Percentiles rank a stretch among this genome's conserved stretches.
These are phyloP conservation scores for Aspergillus japonicus DNA, from an alignment of 2,329 filamentous ascomycete species.

Conservation along the genomic window DNA sequence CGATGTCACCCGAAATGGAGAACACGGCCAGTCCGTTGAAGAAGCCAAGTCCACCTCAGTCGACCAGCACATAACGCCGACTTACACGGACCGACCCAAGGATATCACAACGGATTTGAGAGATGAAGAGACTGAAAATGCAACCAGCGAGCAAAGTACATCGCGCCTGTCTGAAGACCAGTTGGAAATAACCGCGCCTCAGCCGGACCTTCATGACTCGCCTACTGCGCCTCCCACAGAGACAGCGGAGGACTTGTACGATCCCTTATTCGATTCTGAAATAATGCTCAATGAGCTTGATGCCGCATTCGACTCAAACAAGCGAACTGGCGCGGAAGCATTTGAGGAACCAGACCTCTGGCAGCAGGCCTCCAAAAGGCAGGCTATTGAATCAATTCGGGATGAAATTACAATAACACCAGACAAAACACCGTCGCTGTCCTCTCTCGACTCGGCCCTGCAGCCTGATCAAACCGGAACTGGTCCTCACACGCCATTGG, in stretches of 20 bases:
- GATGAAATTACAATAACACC: conserved; percentile 11
- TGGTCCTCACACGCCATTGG: conserved; percentile 17
- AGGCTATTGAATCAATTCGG: conserved; percentile 9
- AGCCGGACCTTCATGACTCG: neutral
- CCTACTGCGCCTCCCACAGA: neutral
- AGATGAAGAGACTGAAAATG: neutral
- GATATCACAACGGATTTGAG: neutral
- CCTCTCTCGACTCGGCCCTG: conserved; percentile 19
- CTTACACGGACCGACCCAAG: neutral
- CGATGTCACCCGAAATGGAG: conserved; percentile 14
- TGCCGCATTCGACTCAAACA: conserved; percentile 18
- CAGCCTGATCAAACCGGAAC: conserved; percentile 17
- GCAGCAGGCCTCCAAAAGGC: conserved; percentile 21
- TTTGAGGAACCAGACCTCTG: conserved; percentile 20
- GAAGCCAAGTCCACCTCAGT: neutral
- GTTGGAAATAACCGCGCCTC: neutral
- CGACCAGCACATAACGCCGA: neutral
- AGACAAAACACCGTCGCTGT: conserved; percentile 22
- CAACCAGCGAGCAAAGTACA: neutral
- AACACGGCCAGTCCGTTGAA: conserved; percentile 4
- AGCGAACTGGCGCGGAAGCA: conserved; percentile 25
- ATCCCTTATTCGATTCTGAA: conserved; percentile 22
- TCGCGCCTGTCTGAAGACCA: neutral
- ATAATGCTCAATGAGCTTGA: conserved; percentile 20
- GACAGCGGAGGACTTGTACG: conserved; percentile 14